A percentile compares a stretch with the other conserved stretches of the same genome.
Evolutionary conservation across 805 yeast genomes (phyloP).

Genomic region (Zygotorulaspora danielsina): DNA sequence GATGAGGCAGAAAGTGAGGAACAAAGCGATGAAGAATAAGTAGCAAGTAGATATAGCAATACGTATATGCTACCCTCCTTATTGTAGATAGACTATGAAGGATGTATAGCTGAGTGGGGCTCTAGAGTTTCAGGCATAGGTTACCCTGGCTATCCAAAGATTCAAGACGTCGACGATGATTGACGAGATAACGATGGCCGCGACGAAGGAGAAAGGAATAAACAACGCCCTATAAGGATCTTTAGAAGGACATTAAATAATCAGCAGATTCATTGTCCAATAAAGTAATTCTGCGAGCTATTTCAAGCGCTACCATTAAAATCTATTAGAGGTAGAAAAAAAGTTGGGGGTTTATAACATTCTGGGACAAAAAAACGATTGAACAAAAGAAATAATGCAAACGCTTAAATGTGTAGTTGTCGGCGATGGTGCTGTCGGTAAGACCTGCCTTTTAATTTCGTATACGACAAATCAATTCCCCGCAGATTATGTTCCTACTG

Average conservation of each 20-base stretch:
- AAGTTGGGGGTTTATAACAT: too few relatives aligned
- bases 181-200: constrained; percentile 10
- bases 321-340: neutral
- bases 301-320: neutral
- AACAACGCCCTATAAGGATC: neutral
- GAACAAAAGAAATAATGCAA: constrained; percentile 35
- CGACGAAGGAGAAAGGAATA: constrained; percentile 1
- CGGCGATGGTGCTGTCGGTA: constrained; percentile 99
- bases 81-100: too few relatives aligned
- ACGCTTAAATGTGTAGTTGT: constrained; percentile 92
- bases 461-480: constrained; percentile 97
- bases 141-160: neutral
- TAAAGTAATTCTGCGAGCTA: neutral
- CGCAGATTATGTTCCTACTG: constrained; percentile 98
- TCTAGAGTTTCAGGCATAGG: too few relatives aligned
- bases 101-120: too few relatives aligned
- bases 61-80: too few relatives aligned
- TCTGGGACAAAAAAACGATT: too few relatives aligned
- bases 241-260: too few relatives aligned
- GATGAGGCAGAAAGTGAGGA: constrained; percentile 16
- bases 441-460: constrained; percentile 91
- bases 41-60: neutral
- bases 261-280: too few relatives aligned
- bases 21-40: constrained; percentile 5
- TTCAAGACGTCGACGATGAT: constrained; percentile 2